These are phyloP conservation scores for Naganishia sp. DNA, from an alignment of 1,284 basidiomycete species.

Conservation along the genomic window DNA sequence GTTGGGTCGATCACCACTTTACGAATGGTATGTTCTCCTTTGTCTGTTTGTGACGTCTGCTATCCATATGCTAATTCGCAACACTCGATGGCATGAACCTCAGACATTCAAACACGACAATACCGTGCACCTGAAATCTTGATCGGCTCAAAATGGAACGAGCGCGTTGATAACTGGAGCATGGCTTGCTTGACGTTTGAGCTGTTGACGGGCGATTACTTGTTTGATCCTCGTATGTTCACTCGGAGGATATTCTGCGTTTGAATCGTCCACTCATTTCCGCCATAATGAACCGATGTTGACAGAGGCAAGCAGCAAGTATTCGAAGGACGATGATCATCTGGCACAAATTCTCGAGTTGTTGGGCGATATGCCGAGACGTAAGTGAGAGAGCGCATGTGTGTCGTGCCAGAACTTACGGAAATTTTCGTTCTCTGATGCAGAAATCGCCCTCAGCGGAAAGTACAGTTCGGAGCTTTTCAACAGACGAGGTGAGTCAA, in stretches of 20 bases:
- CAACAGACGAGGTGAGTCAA: conserved; percentile 75
- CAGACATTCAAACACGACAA: conserved; percentile 88
- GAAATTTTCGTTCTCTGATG: conserved; percentile 54
- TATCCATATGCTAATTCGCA: conserved; percentile 74
- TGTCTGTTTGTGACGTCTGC: not conserved
- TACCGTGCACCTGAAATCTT: conserved; percentile 98
- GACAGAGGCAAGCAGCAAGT: conserved; percentile 30
- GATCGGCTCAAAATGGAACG: conserved; percentile 86
- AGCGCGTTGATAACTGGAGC: conserved; percentile 94
- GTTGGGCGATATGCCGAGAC: conserved; percentile 69
- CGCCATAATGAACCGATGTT: not conserved
- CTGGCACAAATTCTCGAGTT: conserved; percentile 98
- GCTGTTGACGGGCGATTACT: conserved; percentile 85
- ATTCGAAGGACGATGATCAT: conserved; percentile 81
- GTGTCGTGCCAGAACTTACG: not conserved
- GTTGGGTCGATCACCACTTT: conserved; percentile 59
- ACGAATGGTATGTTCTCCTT: conserved; percentile 50
- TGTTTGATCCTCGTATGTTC: conserved; percentile 64
- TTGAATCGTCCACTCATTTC: not conserved
- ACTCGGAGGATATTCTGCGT: too few relatives aligned
- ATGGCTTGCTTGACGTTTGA: conserved; percentile 93
- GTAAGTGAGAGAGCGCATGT: conserved; percentile 3
- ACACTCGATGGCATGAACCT: conserved; percentile 55
- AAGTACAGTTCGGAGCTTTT: conserved; percentile 96
- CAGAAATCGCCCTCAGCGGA: conserved; percentile 84